phyloP scores from a whole-genome alignment of 768 basidiomycete species.

The Suillus americanus region DNA sequence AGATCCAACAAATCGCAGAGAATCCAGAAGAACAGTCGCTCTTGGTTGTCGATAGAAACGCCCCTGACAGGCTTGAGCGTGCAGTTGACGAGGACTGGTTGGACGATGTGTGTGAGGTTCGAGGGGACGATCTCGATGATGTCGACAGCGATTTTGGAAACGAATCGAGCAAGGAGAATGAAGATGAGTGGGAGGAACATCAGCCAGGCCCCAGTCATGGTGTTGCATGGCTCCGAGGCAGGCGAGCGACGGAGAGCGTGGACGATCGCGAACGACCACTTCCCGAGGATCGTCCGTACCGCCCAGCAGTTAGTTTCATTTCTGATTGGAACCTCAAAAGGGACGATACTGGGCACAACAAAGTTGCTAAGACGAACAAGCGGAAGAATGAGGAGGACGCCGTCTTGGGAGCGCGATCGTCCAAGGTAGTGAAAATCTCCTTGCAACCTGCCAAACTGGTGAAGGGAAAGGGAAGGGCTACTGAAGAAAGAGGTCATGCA shows the following conservation, averaged over 20 bases:
- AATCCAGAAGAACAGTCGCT: conserved; percentile 28
- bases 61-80: conserved; percentile 20
- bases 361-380: conserved; percentile 6
- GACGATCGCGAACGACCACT: conserved; percentile 7
- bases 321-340: neutral
- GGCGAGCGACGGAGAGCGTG: neutral
- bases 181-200: conserved; percentile 15
- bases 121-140: conserved; percentile 23
- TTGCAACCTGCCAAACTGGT: conserved; percentile 14
- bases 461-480: conserved; percentile 23
- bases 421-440: conserved; percentile 14
- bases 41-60: conserved; percentile 28
- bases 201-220: conserved; percentile 6
- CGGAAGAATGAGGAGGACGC: conserved; percentile 10
- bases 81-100: conserved; percentile 23
- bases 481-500: conserved; percentile 4
- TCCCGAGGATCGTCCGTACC: conserved; percentile 1
- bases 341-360: neutral
- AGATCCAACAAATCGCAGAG: neutral
- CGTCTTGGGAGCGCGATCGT: conserved; percentile 7
- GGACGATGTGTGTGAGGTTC: conserved; percentile 28
- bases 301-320: neutral
- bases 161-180: conserved; percentile 16
- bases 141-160: conserved; percentile 15
- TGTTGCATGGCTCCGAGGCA: conserved; percentile 11